Evolutionary conservation across 768 basidiomycete genomes (phyloP).

Genomic region (Trametes meyenii): DNA sequence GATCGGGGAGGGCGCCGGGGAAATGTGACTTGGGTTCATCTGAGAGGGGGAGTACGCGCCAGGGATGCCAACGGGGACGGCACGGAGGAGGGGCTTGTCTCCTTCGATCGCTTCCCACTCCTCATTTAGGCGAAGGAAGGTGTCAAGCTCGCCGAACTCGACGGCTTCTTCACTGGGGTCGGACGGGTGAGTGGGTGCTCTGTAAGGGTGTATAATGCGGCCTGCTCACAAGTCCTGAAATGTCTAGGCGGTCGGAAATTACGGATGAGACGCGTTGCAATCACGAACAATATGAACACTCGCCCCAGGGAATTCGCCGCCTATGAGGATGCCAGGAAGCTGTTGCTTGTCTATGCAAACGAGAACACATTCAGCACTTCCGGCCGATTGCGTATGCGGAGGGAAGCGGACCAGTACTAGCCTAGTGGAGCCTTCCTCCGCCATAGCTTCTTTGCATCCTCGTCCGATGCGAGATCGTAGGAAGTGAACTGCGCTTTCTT

Average conservation of each 20-base stretch:
- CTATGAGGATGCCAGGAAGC: conserved; percentile 81
- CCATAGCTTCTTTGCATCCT: conserved; percentile 79
- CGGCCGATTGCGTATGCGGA: background rate
- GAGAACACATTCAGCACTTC: conserved; percentile 7
- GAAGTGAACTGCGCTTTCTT: conserved; percentile 83
- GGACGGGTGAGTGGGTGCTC: background rate
- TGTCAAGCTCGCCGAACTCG: conserved; percentile 71
- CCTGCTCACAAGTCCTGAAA: conserved; percentile 71
- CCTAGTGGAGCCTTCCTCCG: conserved; percentile 76
- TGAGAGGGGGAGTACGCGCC: conserved; percentile 74
- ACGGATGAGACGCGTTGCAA: background rate
- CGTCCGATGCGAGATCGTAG: conserved; percentile 86
- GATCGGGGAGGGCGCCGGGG: conserved; percentile 37
- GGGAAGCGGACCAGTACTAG: conserved; percentile 31
- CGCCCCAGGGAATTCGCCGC: conserved; percentile 77
- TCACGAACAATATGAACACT: conserved; percentile 35
- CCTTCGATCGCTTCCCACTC: conserved; percentile 66
- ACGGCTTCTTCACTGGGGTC: conserved; percentile 79
- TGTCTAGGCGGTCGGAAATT: conserved; percentile 46
- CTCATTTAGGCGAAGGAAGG: conserved; percentile 74
- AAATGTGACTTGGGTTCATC: conserved; percentile 79
- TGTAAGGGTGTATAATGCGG: conserved; percentile 15
- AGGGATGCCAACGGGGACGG: conserved; percentile 76
- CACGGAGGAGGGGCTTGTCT: conserved; percentile 55
- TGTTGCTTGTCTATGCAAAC: conserved; percentile 70